Percentiles rank a stretch among this genome's conserved stretches.
phyloP scores from a whole-genome alignment of 2,329 filamentous ascomycete species.

The Corniculantispora saksenae region DNA sequence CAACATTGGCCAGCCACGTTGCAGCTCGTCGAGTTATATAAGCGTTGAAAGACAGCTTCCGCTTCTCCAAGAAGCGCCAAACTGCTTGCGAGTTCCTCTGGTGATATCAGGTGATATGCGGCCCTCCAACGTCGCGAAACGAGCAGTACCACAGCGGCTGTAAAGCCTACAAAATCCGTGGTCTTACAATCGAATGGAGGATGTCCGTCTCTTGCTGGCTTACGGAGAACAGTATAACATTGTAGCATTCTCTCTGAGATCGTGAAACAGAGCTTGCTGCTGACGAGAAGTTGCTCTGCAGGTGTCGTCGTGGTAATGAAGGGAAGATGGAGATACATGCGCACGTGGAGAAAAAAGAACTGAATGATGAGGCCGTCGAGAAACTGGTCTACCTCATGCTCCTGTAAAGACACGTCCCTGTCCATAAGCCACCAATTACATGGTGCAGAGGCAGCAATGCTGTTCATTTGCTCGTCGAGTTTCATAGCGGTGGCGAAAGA shows the following conservation, averaged over 20 bases:
- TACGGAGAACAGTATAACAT: not conserved
- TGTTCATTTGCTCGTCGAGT: slow-evolving; percentile 33
- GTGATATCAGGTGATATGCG: not conserved
- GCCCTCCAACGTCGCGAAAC: slow-evolving; percentile 28
- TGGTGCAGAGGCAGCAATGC: slow-evolving; percentile 28
- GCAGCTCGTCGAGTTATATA: not conserved
- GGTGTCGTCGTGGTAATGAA: slow-evolving; percentile 33
- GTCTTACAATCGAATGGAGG: slow-evolving; percentile 48
- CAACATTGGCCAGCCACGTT: not conserved
- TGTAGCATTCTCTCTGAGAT: slow-evolving; percentile 20
- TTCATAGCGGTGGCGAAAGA: not conserved
- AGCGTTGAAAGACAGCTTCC: not conserved
- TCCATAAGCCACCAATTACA: slow-evolving; percentile 7
- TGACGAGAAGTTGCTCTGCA: not conserved
- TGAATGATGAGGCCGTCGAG: slow-evolving; percentile 41
- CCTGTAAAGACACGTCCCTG: slow-evolving; percentile 8
- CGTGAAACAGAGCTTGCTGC: slow-evolving; percentile 15
- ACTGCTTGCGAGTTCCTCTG: not conserved
- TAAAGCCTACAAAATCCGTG: slow-evolving; percentile 48
- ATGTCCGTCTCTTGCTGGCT: slow-evolving; percentile 27
- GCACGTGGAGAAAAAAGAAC: slow-evolving; percentile 44
- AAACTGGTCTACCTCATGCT: slow-evolving; percentile 30
- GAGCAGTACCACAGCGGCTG: slow-evolving; percentile 42
- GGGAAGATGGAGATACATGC: slow-evolving; percentile 45
- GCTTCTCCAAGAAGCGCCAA: not conserved